These are phyloP conservation scores for Kodamaea sp. DNA, from an alignment of 1,139 yeast genomes.

Conservation along the genomic window DNA sequence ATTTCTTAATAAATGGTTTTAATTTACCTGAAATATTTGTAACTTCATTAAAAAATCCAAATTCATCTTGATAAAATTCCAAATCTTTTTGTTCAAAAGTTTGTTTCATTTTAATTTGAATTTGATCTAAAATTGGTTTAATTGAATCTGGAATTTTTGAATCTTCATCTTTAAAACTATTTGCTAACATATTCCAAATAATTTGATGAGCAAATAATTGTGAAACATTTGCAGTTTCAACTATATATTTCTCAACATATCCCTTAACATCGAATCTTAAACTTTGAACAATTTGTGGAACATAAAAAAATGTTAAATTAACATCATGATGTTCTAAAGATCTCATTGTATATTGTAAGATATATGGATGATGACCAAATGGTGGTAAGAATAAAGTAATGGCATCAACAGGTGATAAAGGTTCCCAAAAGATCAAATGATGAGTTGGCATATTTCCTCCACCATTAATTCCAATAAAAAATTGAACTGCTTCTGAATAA, in stretches of 20 bases:
- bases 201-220: constrained; percentile 95
- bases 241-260: constrained; percentile 80
- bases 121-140: constrained; percentile 78
- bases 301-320: constrained; percentile 88
- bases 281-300: constrained; percentile 95
- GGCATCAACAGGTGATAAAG: constrained; percentile 80
- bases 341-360: constrained; percentile 85
- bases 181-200: constrained; percentile 97
- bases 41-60: constrained; percentile 84
- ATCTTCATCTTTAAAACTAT: constrained; percentile 87
- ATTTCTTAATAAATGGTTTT: constrained; percentile 87
- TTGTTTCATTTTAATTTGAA: constrained; percentile 62
- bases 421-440: constrained; percentile 66
- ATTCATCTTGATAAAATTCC: constrained; percentile 75
- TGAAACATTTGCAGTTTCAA: constrained; percentile 89
- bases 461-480: constrained; percentile 47
- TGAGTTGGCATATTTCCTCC: constrained; percentile 39
- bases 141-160: constrained; percentile 73
- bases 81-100: constrained; percentile 60
- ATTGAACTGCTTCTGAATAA: constrained; percentile 64
- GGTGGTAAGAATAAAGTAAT: constrained; percentile 82
- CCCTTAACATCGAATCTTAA: constrained; percentile 80
- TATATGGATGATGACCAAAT: constrained; percentile 60
- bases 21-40: constrained; percentile 92
- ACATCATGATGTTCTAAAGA: constrained; percentile 87